Evolutionary conservation across 352 stramenopile genomes (phyloP).

Genomic region (Globisporangium okanoganense): DNA sequence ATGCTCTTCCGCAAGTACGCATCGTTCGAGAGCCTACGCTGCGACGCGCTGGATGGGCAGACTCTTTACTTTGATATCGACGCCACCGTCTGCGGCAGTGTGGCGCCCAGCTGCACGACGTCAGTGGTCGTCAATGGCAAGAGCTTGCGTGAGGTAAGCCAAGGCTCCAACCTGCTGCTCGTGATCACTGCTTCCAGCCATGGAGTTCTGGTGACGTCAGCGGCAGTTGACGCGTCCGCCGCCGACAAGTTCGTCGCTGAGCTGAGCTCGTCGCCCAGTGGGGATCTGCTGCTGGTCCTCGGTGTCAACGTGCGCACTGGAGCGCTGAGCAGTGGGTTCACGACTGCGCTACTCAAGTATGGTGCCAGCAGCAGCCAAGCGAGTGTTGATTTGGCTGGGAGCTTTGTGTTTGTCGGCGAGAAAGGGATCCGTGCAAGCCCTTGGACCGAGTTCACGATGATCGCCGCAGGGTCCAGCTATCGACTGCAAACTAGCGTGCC

Average conservation of each 20-base stretch:
- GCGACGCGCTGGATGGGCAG: conserved; percentile 43
- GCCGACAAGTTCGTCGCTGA: background rate
- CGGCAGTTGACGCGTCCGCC: conserved; percentile 1
- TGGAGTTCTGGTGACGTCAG: background rate
- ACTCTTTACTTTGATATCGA: conserved; percentile 33
- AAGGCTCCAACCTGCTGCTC: background rate
- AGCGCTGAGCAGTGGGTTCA: conserved; percentile 3
- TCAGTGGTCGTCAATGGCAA: conserved; percentile 17
- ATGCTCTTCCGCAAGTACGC: conserved; percentile 38
- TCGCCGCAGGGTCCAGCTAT: conserved; percentile 3
- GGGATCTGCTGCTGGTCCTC: conserved; percentile 16
- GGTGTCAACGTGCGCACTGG: conserved; percentile 20
- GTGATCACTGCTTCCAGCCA: background rate
- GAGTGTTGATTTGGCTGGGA: background rate
- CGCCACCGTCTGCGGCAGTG: conserved; percentile 22
- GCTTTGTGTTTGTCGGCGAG: conserved; percentile 10
- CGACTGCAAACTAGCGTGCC: conserved; percentile 19
- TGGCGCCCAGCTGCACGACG: conserved; percentile 12
- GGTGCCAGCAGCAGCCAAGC: background rate
- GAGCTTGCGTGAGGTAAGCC: background rate
- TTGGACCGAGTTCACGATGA: conserved; percentile 3
- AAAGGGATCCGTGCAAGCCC: background rate
- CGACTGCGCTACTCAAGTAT: background rate
- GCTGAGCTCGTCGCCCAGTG: conserved; percentile 11
- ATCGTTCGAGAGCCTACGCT: conserved; percentile 34